Base-by-base conservation (phyloP, 2,329 filamentous ascomycete species). In the Trichoderma polysporum region DNA sequence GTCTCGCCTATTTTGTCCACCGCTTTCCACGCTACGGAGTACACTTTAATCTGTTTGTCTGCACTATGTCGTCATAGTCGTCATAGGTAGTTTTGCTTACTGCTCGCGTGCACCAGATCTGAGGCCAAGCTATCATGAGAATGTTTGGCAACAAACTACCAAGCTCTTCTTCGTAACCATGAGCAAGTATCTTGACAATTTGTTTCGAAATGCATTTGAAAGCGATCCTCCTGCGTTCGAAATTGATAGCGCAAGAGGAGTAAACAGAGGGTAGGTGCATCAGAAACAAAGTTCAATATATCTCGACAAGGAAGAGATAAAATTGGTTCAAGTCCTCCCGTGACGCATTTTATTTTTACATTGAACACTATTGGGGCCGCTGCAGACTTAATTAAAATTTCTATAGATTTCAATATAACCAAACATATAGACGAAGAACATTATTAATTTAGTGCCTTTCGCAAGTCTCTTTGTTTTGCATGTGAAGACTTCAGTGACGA, bases 11-110 rank as follows among this genome's bases (percentile, higher is more conserved):
- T 45, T 45, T 45, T 45, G n/a, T 45, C 41, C 22, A 12, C 41
- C 10, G 41, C 41, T 4, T 19, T 17, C n/a, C 39, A 45, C 39
- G 41, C 41, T 45, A 22, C 41, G n/a, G n/a, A n/a, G n/a, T n/a
- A n/a, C n/a, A 12, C n/a, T 22, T 19, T 17, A 45, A 45, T 10
- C 3, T 10, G 35, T 17, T 17, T 33, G 37, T 31, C 60, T 54
- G 49, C 33, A 31, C 19, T 17, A 63, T 63, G 60, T 53, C 60
- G 60, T 63, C 60, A 63, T 63, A 22, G 27, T 35, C 39, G 39
- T 31, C n/a, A n/a, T n/a, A n/a, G n/a, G n/a, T n/a, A n/a, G n/a
- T n/a, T n/a, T n/a, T 31, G 31, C 19, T 57, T 19, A 31, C 31
- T 49, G 58, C 19, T 37, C 45, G 58, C 45, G 31, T 61, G 45